A percentile compares a stretch with the other conserved stretches of the same genome.
Evolutionary conservation across 495 filamentous ascomycete genomes (phyloP).

Genomic region (Neurospora sp.): DNA sequence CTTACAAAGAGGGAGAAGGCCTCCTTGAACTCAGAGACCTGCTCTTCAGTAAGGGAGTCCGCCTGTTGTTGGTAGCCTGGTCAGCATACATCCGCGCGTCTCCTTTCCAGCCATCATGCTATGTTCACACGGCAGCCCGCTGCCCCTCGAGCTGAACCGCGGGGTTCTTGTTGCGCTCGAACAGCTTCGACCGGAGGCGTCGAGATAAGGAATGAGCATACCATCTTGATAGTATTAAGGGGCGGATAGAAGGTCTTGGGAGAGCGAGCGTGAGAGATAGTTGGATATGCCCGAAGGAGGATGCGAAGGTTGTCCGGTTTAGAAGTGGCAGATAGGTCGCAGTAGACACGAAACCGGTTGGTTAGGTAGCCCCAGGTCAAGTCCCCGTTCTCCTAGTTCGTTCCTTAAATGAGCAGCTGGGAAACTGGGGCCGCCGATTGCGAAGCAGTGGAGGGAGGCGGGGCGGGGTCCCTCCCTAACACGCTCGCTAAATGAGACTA

Average conservation of each 20-base stretch:
- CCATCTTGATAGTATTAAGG: not conserved
- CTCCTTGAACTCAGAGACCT: conserved; percentile 99
- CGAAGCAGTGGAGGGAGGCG: not conserved
- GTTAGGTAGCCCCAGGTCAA: not conserved
- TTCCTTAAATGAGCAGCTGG: not conserved
- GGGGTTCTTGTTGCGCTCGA: conserved; percentile 10
- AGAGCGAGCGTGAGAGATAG: not conserved
- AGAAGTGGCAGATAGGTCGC: not conserved
- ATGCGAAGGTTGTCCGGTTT: not conserved
- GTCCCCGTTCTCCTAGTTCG: not conserved
- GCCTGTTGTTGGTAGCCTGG: conserved; percentile 42
- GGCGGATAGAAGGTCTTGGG: not conserved
- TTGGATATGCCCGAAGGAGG: not conserved
- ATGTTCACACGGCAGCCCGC: conserved; percentile 1
- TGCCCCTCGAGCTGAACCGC: conserved; percentile 16
- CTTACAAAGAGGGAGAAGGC: conserved; percentile 99
- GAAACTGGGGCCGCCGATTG: not conserved
- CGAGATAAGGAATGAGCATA: not conserved
- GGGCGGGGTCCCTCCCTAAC: not conserved
- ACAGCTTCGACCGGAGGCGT: not conserved
- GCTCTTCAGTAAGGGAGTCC: conserved; percentile 94
- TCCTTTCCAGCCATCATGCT: conserved; percentile 4
- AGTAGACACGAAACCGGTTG: not conserved
- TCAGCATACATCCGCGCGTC: conserved; percentile 7
- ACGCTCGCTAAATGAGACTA: not conserved